phyloP scores from a whole-genome alignment of 2,329 filamentous ascomycete species.

The Microsporum ferrugineum region DNA sequence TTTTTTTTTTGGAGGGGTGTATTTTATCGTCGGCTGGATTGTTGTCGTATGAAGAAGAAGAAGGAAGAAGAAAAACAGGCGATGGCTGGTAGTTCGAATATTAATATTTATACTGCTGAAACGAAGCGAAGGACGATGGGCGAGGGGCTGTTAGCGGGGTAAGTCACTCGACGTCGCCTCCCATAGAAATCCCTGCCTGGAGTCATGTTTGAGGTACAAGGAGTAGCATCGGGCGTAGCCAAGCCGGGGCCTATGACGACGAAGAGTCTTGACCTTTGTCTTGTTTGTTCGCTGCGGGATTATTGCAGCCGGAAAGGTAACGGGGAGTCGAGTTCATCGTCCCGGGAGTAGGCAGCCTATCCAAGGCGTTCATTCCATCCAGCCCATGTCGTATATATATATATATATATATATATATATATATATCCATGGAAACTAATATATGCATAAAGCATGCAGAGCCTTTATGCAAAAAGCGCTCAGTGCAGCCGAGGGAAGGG shows the following conservation, averaged over 20 bases:
- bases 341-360: background rate
- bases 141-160: background rate
- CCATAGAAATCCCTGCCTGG: background rate
- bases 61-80: background rate
- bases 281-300: background rate
- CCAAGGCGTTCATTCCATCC: background rate
- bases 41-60: background rate
- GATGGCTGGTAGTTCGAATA: background rate
- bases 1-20: background rate
- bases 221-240: background rate
- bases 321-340: no score
- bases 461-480: no score
- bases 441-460: no score
- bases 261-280: background rate
- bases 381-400: background rate
- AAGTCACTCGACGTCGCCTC: background rate
- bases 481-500: background rate
- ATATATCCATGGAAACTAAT: no score
- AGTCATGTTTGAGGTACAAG: background rate
- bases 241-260: background rate
- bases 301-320: no score
- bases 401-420: no score
- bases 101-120: background rate
- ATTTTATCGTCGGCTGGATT: background rate
- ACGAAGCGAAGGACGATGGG: background rate